Percentiles rank a stretch among this genome's conserved stretches.
Evolutionary conservation across 192 early-diverging fungal species (phyloP).

Genomic region (Podila clonocystis): DNA sequence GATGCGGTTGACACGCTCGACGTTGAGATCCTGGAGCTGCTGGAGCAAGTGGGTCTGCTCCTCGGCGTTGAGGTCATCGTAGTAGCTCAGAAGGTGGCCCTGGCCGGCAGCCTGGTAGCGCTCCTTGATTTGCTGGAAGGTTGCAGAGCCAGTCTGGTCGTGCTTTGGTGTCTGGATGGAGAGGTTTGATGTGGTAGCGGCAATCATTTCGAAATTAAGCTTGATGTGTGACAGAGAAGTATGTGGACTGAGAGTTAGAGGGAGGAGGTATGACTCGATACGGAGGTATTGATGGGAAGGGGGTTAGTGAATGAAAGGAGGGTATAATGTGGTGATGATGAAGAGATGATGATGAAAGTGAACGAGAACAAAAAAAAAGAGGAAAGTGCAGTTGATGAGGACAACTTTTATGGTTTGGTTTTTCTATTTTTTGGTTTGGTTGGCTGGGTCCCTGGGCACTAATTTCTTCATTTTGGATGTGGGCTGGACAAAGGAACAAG

Average conservation of each 20-base stretch:
- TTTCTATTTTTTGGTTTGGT: too few relatives aligned
- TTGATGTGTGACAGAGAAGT: neutral
- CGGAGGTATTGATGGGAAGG: neutral
- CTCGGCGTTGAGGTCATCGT: constrained; percentile 69
- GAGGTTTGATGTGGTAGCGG: constrained; percentile 18
- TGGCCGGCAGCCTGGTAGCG: constrained; percentile 81
- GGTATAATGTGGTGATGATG: neutral
- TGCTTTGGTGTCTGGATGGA: constrained; percentile 50
- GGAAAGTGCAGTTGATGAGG: neutral
- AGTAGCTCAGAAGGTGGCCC: constrained; percentile 89
- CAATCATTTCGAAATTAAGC: constrained; percentile 20
- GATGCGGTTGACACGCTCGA: constrained; percentile 84
- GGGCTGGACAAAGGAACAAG: too few relatives aligned
- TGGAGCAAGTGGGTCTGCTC: constrained; percentile 67
- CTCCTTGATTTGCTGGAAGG: constrained; percentile 61
- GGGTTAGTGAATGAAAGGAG: neutral
- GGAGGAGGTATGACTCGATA: neutral
- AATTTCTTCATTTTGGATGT: too few relatives aligned
- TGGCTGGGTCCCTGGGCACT: too few relatives aligned
- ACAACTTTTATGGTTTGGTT: neutral
- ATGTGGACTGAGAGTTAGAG: neutral
- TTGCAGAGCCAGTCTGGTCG: constrained; percentile 6
- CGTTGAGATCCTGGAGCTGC: constrained; percentile 80
- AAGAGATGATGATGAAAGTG: neutral
- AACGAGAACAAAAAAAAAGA: neutral